phyloP scores from a whole-genome alignment of 106 monocot genomes.

The Dendrobium nobile region DNA sequence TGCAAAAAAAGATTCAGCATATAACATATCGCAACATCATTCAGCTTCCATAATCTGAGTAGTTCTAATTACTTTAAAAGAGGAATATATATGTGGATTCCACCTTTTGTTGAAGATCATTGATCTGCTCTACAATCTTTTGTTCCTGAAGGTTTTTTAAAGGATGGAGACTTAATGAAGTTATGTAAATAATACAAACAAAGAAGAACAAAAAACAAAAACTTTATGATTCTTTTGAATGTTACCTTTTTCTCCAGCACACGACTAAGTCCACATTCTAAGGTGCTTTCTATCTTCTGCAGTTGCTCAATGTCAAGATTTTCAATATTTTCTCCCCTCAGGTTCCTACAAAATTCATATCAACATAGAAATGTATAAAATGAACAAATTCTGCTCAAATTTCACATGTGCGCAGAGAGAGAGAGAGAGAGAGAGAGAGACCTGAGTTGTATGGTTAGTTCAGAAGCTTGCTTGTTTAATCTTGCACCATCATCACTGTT shows the following conservation, averaged over 20 bases:
- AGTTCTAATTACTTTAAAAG: background rate
- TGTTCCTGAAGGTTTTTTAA: constrained; percentile 19
- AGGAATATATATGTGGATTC: background rate
- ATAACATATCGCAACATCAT: background rate
- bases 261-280: constrained; percentile 35
- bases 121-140: constrained; percentile 44
- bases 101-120: constrained; percentile 46
- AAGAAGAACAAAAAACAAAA: background rate
- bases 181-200: background rate
- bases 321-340: constrained; percentile 55
- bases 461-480: constrained; percentile 37
- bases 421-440: constrained; percentile 1
- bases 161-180: background rate
- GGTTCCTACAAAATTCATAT: constrained; percentile 16
- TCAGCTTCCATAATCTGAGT: background rate
- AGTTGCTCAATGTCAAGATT: constrained; percentile 33
- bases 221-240: background rate
- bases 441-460: constrained; percentile 32
- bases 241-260: constrained; percentile 44
- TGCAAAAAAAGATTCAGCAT: constrained; percentile 5
- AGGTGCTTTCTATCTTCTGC: constrained; percentile 41
- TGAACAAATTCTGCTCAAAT: background rate
- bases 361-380: background rate
- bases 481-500: constrained; percentile 10
- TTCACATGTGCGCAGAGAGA: background rate